Evolutionary conservation across 768 basidiomycete species (phyloP).

Genomic region (Xerocomellus chrysenteron): DNA sequence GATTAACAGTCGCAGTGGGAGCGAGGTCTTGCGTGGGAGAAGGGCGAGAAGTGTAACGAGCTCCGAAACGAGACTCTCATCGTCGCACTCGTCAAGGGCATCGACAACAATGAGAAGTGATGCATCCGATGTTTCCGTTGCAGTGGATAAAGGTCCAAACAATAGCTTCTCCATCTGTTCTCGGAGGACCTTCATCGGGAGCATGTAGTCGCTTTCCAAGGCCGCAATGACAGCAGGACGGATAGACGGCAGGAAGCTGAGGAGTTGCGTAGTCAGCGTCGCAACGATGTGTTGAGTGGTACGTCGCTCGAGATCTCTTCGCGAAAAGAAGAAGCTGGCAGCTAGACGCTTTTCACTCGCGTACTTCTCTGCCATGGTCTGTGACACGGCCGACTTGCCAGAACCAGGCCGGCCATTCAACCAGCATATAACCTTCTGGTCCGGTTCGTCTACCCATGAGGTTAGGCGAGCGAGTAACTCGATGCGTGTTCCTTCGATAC

Average conservation of each 20-base stretch:
- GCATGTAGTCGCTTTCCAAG: conserved; percentile 24
- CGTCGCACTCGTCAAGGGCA: conserved; percentile 29
- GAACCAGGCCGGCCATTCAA: conserved; percentile 27
- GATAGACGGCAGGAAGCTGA: conserved; percentile 19
- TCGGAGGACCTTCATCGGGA: conserved; percentile 29
- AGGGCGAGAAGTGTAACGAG: conserved; percentile 25
- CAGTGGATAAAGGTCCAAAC: conserved; percentile 16
- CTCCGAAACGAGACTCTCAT: conserved; percentile 24
- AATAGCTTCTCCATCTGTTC: conserved; percentile 31
- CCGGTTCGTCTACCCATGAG: conserved; percentile 13
- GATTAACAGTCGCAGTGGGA: conserved; percentile 28
- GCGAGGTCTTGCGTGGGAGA: conserved; percentile 2
- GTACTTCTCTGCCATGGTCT: conserved; percentile 32
- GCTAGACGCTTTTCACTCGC: conserved; percentile 22
- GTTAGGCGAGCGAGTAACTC: conserved; percentile 16
- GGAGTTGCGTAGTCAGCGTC: conserved; percentile 34
- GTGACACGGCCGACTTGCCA: conserved; percentile 31
- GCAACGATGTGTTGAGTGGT: conserved; percentile 26
- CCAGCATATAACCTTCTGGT: conserved; percentile 20
- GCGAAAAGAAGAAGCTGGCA: conserved; percentile 38
- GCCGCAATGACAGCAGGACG: conserved; percentile 22
- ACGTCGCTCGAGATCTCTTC: conserved; percentile 25
- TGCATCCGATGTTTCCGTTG: conserved; percentile 3
- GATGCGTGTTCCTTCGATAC: conserved; percentile 23
- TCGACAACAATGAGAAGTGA: conserved; percentile 23